Percentiles rank a stretch among this genome's conserved stretches.
Conservation (phyloP, 2,329 filamentous ascomycete species). For the Lithohypha guttulata region DNA sequence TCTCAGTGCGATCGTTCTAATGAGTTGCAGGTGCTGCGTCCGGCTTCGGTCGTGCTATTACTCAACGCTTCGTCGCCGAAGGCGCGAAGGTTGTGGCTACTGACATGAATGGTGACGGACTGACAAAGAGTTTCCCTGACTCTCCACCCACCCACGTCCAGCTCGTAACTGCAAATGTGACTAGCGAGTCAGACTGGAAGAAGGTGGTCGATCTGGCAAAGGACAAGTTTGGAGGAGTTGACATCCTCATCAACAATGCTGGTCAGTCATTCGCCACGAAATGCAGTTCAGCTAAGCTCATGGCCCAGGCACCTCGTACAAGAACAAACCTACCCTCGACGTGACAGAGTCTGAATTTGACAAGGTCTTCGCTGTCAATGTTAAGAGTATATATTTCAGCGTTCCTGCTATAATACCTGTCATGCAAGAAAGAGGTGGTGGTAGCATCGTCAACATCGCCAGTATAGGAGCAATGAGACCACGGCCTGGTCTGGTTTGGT, state of each 20-base stretch:
- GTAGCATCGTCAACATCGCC: slow-evolving; percentile 36
- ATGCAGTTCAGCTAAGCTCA: neutral
- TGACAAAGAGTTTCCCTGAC: slow-evolving; percentile 6
- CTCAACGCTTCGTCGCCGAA: slow-evolving; percentile 30
- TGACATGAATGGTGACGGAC: slow-evolving; percentile 29
- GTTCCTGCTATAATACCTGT: slow-evolving; percentile 27
- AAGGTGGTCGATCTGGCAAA: slow-evolving; percentile 16
- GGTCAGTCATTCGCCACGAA: slow-evolving; percentile 3
- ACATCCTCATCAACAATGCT: slow-evolving; percentile 20
- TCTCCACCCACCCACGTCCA: slow-evolving; percentile 12
- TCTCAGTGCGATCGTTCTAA: neutral
- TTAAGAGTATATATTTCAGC: slow-evolving; percentile 33
- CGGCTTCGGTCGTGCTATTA: slow-evolving; percentile 34
- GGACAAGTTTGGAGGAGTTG: slow-evolving; percentile 18
- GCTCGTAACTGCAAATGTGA: slow-evolving; percentile 17
- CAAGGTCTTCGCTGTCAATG: slow-evolving; percentile 35
- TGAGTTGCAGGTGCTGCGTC: slow-evolving; percentile 28
- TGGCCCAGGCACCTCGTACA: slow-evolving; percentile 14
- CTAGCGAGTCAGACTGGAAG: slow-evolving; percentile 16
- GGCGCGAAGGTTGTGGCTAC: slow-evolving; percentile 33
- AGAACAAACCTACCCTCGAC: slow-evolving; percentile 29
- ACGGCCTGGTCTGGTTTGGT: slow-evolving; percentile 35
- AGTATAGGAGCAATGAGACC: slow-evolving; percentile 34
- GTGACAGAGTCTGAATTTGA: slow-evolving; percentile 36
- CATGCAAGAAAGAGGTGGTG: slow-evolving; percentile 32